Evolutionary conservation across 2,329 filamentous ascomycete species (phyloP).

Genomic region (Calonectria ilicicola): DNA sequence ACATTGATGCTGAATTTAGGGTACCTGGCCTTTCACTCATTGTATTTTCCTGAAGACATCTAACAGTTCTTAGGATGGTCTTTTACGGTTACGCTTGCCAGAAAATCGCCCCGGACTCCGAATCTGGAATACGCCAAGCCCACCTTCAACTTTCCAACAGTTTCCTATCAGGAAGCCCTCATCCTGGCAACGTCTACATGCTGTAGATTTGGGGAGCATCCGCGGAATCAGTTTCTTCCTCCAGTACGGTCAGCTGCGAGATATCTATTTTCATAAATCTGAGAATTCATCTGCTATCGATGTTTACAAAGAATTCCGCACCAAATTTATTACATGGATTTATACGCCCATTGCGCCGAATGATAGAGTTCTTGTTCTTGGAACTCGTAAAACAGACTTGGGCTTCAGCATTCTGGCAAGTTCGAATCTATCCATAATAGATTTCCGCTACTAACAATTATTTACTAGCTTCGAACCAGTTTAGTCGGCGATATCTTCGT

Average conservation of each 20-base stretch:
- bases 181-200: not conserved
- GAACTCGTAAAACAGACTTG: not conserved
- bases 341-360: not conserved
- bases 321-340: not conserved
- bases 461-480: not conserved
- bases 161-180: not conserved
- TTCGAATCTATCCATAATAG: not conserved
- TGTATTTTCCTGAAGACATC: not conserved
- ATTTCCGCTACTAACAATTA: not conserved
- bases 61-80: not conserved
- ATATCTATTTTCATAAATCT: not conserved
- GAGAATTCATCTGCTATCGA: not conserved
- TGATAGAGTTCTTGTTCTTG: not conserved
- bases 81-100: not conserved
- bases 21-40: not conserved
- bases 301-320: not conserved
- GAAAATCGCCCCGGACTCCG: not conserved
- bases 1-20: not conserved
- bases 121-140: not conserved
- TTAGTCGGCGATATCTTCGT: not conserved
- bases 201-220: not conserved
- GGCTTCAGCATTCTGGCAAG: not conserved
- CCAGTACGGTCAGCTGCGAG: not conserved
- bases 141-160: not conserved
- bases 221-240: not conserved